These are phyloP conservation scores for Colletotrichum sp. DNA, from an alignment of 2,329 filamentous ascomycete genomes.

Conservation along the genomic window DNA sequence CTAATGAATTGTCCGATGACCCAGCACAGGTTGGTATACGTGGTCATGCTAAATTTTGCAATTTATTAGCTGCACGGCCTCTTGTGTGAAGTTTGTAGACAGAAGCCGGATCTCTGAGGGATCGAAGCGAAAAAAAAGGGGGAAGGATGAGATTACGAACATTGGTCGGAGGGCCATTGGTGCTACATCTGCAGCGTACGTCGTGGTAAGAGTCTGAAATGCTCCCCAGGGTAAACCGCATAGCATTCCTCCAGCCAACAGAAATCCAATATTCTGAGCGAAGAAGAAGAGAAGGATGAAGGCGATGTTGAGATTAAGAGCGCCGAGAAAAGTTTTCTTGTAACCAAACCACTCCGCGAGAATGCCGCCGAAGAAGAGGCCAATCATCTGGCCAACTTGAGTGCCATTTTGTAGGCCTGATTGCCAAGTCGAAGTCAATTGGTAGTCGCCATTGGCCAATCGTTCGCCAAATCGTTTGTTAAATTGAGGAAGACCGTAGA, in stretches of 20 bases:
- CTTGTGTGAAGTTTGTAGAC: not conserved
- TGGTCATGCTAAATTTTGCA: not conserved
- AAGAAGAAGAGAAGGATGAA: not conserved
- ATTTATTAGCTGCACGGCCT: not conserved
- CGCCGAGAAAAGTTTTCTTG: not conserved
- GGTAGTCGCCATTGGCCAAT: not conserved
- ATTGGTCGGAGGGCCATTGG: constrained; percentile 35
- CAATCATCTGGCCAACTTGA: not conserved
- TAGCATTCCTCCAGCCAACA: not conserved
- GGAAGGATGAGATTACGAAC: constrained; percentile 21
- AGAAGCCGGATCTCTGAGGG: not conserved
- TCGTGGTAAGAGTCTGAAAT: constrained; percentile 46
- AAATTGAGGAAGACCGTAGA: constrained; percentile 28
- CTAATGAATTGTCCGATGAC: not conserved
- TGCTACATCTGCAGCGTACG: constrained; percentile 43
- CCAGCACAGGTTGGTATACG: not conserved
- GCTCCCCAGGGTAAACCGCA: constrained; percentile 42
- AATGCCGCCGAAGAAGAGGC: not conserved
- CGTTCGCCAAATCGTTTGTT: not conserved
- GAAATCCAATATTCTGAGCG: not conserved
- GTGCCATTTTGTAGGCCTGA: not conserved
- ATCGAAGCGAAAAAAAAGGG: too few species aligned
- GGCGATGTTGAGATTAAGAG: not conserved
- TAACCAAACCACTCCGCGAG: not conserved
- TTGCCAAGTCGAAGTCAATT: not conserved